phyloP scores from a whole-genome alignment of 441 rosid genomes.

The Erodium moschatum region DNA sequence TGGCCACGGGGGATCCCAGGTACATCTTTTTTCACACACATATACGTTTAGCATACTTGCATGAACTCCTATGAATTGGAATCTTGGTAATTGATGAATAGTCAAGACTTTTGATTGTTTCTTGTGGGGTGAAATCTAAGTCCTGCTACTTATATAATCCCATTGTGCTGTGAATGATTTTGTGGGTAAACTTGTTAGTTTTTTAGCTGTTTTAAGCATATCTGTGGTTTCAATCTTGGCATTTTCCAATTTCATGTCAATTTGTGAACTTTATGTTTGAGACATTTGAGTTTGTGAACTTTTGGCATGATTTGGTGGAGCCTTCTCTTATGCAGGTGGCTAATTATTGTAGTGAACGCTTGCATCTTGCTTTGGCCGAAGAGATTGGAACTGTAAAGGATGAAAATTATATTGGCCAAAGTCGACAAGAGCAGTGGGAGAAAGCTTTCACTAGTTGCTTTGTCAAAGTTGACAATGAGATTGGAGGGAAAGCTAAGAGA shows the following conservation, averaged over 20 bases:
- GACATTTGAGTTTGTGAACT: background rate
- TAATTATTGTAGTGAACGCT: conserved; percentile 54
- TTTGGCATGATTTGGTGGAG: background rate
- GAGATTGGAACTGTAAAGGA: conserved; percentile 47
- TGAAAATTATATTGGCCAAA: background rate
- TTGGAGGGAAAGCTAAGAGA: conserved; percentile 39
- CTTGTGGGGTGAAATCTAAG: conserved; percentile 16
- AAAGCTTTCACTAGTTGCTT: conserved; percentile 63
- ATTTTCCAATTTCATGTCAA: background rate
- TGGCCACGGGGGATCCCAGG: conserved; percentile 96
- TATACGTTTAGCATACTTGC: background rate
- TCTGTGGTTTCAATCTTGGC: background rate
- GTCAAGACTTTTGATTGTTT: conserved; percentile 20
- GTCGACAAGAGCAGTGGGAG: conserved; percentile 64
- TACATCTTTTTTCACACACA: conserved; percentile 15
- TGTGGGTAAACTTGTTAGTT: background rate
- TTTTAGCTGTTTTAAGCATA: background rate
- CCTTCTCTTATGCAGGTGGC: conserved; percentile 41
- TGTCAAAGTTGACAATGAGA: conserved; percentile 58
- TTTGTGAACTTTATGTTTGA: background rate
- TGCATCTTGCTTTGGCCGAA: conserved; percentile 58
- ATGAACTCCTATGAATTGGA: background rate
- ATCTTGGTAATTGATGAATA: too few relatives aligned
- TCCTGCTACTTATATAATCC: background rate
- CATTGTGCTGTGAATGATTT: background rate